A percentile compares a stretch with the other conserved stretches of the same genome.
Evolutionary conservation across 1,284 basidiomycete genomes (phyloP).

Genomic region (Pascua guehoae): DNA sequence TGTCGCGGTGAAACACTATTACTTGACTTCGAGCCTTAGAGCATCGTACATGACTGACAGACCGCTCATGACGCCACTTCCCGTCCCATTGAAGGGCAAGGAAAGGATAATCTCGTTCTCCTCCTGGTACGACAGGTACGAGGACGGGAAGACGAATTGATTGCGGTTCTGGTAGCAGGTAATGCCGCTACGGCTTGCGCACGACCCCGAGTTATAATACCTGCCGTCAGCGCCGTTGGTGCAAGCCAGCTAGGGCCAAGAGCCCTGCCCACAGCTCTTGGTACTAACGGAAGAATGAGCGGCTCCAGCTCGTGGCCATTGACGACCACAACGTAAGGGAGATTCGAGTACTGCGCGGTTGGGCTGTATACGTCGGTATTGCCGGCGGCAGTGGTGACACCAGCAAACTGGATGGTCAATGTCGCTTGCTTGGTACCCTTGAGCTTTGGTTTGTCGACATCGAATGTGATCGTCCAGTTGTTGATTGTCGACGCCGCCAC

Average conservation of each 20-base stretch:
- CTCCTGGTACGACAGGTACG: constrained; percentile 13
- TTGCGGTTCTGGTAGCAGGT: constrained; percentile 28
- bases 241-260: no score
- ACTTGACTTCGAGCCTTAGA: constrained; percentile 26
- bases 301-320: constrained; percentile 26
- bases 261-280: no score
- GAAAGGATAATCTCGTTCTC: constrained; percentile 27
- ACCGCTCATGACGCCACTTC: constrained; percentile 9
- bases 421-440: constrained; percentile 15
- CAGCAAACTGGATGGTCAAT: constrained; percentile 28
- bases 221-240: background rate
- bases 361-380: constrained; percentile 28
- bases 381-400: constrained; percentile 25
- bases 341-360: constrained; percentile 12
- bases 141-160: constrained; percentile 23
- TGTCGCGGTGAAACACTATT: background rate
- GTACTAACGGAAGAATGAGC: constrained; percentile 25
- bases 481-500: constrained; percentile 19
- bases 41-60: constrained; percentile 34
- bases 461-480: constrained; percentile 32
- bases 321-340: constrained; percentile 22
- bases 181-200: constrained; percentile 27
- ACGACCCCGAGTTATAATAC: constrained; percentile 31
- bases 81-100: constrained; percentile 32
- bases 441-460: constrained; percentile 9